Conservation (phyloP, 352 stramenopile species). For the Phytophthora vignae region DNA sequence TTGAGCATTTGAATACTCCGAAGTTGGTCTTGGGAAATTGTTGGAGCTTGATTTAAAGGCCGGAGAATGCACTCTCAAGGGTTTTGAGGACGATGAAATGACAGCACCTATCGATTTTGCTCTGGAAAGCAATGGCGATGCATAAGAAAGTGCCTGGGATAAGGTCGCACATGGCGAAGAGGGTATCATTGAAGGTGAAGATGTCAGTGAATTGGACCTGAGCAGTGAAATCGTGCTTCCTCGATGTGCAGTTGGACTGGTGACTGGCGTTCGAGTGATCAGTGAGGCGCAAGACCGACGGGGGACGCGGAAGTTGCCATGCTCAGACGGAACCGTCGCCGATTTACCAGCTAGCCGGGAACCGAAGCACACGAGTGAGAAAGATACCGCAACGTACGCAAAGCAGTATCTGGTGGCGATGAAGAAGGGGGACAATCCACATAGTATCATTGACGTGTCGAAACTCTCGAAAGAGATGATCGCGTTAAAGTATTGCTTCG, state of each 20-base stretch:
- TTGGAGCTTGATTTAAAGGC: neutral
- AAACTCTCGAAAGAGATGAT: neutral
- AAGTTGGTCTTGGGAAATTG: neutral
- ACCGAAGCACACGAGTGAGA: neutral
- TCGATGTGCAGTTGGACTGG: neutral
- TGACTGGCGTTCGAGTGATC: conserved; percentile 14
- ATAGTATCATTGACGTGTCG: neutral
- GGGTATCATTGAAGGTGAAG: conserved; percentile 2
- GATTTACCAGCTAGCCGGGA: neutral
- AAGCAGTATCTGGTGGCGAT: neutral
- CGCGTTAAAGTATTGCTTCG: neutral
- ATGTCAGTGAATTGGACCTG: neutral
- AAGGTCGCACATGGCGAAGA: neutral
- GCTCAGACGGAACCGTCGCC: neutral
- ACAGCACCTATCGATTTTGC: neutral
- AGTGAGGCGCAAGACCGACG: conserved; percentile 8
- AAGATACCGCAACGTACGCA: neutral
- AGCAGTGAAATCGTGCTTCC: neutral
- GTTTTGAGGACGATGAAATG: neutral
- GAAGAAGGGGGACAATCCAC: neutral
- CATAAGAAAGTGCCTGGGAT: neutral
- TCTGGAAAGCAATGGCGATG: neutral
- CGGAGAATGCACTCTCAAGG: neutral
- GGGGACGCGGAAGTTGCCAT: conserved; percentile 1
- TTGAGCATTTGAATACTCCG: conserved; percentile 1